Evolutionary conservation across 169 alveolate species (phyloP).

Genomic region (Cardiosporidium cionae): DNA sequence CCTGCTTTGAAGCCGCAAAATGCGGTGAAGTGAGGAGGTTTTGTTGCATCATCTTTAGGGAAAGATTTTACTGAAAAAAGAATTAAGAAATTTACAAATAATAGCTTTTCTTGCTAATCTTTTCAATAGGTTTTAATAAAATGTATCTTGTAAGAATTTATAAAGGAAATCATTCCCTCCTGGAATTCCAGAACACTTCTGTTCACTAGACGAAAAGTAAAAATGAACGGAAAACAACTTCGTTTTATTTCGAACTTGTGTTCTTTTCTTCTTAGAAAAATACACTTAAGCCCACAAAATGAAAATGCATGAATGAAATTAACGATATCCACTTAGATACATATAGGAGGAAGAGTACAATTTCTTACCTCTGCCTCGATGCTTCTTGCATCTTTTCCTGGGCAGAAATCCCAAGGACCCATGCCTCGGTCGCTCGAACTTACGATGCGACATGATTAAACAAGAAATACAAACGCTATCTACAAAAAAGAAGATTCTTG

Average conservation of each 20-base stretch:
- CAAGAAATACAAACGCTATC: too few species aligned
- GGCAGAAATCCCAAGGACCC: slow-evolving; percentile 99
- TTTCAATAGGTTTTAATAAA: neutral
- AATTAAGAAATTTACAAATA: neutral
- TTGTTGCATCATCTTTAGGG: slow-evolving; percentile 94
- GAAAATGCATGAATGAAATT: neutral
- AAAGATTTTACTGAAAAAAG: slow-evolving; percentile 62
- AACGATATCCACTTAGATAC: neutral
- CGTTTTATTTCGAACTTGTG: too few species aligned
- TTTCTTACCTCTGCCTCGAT: slow-evolving; percentile 71
- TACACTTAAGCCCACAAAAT: neutral
- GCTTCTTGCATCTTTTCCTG: slow-evolving; percentile 83
- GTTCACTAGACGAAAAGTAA: neutral
- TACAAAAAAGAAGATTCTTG: too few species aligned
- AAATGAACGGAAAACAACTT: too few species aligned
- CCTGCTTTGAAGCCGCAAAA: slow-evolving; percentile 99
- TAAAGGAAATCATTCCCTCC: neutral
- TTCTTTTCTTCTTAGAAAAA: neutral
- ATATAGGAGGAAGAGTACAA: neutral
- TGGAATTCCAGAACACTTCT: neutral
- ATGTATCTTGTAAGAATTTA: neutral
- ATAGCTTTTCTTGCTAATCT: neutral
- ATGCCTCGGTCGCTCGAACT: slow-evolving; percentile 98
- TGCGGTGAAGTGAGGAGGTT: slow-evolving; percentile 96
- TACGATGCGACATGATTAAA: slow-evolving; percentile 99